Evolutionary conservation across 2,329 filamentous ascomycete genomes (phyloP), one percentile per base, ranked within the genome.

Genomic region (Thermoascus crustaceus): DNA sequence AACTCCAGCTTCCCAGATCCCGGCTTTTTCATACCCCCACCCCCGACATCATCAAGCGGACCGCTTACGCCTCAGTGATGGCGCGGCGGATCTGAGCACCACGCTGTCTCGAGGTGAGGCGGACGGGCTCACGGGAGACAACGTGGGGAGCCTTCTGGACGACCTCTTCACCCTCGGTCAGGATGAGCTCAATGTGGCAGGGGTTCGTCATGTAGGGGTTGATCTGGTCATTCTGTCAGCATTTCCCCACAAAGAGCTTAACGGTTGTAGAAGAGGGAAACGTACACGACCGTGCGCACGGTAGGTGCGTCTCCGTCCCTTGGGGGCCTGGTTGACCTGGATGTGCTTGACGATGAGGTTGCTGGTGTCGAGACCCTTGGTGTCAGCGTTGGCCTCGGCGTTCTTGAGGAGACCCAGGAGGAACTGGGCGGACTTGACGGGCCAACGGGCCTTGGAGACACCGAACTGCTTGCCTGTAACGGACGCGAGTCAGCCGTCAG

Each of bases 151-250:
- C 80, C 82, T 98, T 98, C 74, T 88, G 78, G 58, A 98, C 86
- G 57, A 83, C 79, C 79, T 98, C 93, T 64, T 93, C 84, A 60
- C 77, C 87, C 80, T 98, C 93, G 64, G 89, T 94, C 58, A 98
- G 80, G 80, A 98, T 98, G 61, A 98, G 76, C 78, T 98, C 93
- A 71, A 98, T 94, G 82, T 98, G 91, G 85, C 89, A 98, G 57
- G 91, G 91, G 82, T 94, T 94, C 57, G 88, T 95, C 93, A 98
- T 96, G 81, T 96, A 98, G 49, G 91, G 91, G 82, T 98, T 98
- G 77, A 98, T 98, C 88, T 95, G 44, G 26, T 35, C 26, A 18
- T 8, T n/a, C 30, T 35, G 43, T 64, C 52, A 66, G 53, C 33
- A 35, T 34, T 37, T n/a, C n/a, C n/a, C n/a, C n/a, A n/a, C 27